phyloP scores from a whole-genome alignment of 1,284 basidiomycete genomes.

The Ceratobasidium sp. region DNA sequence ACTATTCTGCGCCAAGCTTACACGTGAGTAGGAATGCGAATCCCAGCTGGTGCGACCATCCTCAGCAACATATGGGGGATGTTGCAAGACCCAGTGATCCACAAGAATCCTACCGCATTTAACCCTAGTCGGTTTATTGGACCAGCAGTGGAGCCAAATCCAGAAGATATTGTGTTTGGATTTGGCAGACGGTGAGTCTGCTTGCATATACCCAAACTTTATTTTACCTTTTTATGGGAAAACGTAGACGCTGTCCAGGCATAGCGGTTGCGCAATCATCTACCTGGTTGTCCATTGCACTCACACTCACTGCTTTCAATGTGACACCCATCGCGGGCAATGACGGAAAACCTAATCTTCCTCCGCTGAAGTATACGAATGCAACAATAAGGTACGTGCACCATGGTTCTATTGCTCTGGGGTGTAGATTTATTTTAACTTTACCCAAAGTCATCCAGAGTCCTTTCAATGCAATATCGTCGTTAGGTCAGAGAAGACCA shows the following conservation, averaged over 20 bases:
- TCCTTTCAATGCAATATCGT: constrained; percentile 27
- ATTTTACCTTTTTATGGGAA: background rate
- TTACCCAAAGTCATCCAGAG: background rate
- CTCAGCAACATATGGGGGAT: background rate
- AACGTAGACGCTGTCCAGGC: background rate
- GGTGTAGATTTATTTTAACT: background rate
- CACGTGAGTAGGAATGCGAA: background rate
- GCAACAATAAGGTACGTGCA: background rate
- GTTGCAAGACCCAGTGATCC: background rate
- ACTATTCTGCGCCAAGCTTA: background rate
- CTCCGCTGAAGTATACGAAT: background rate
- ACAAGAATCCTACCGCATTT: background rate
- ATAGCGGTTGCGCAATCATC: background rate
- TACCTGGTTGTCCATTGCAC: constrained; percentile 10
- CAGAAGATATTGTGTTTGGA: constrained; percentile 2
- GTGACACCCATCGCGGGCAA: background rate
- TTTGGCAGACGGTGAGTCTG: constrained; percentile 6
- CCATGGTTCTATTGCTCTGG: background rate
- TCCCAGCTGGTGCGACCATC: background rate
- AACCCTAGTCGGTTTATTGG: background rate
- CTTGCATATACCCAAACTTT: background rate
- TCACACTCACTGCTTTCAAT: background rate
- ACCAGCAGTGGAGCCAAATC: background rate
- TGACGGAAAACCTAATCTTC: background rate
- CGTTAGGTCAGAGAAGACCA: constrained; percentile 9